A percentile compares a stretch with the other conserved stretches of the same genome.
Evolutionary conservation across 257 asterid species (phyloP).

Genomic region (Scutellaria galericulata): DNA sequence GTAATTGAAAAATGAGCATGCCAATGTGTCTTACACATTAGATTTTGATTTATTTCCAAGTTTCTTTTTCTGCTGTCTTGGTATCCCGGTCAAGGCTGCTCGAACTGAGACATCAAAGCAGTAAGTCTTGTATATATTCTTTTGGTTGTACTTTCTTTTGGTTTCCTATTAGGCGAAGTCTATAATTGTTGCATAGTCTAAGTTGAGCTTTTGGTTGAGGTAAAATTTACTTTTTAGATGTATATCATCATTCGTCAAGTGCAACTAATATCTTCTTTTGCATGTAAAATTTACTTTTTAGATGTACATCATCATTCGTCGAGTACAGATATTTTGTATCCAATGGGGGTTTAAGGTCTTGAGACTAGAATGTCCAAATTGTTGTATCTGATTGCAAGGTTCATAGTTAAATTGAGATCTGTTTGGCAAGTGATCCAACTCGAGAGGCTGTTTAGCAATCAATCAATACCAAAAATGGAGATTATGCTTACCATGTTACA

Average conservation of each 20-base stretch:
- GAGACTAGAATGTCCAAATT: no score
- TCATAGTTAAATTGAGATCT: neutral
- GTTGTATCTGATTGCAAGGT: neutral
- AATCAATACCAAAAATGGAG: slow-evolving; percentile 1
- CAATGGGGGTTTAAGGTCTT: no score
- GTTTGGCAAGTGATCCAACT: slow-evolving; percentile 15
- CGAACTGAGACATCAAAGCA: slow-evolving; percentile 79
- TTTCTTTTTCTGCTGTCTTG: no score
- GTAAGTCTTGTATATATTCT: slow-evolving; percentile 53
- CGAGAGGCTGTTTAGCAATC: slow-evolving; percentile 3
- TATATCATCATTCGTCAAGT: neutral
- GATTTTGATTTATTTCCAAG: no score
- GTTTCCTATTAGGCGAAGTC: slow-evolving; percentile 3
- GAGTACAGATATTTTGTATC: neutral
- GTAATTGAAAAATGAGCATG: no score
- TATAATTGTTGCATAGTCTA: neutral
- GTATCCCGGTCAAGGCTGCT: slow-evolving; percentile 69
- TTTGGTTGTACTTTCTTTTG: slow-evolving; percentile 24
- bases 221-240: neutral
- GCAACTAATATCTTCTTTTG: neutral
- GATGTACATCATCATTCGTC: neutral
- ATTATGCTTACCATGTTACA: neutral
- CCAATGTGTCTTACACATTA: no score
- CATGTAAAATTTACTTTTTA: neutral
- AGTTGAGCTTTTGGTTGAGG: slow-evolving; percentile 3